A percentile compares a stretch with the other conserved stretches of the same genome.
Evolutionary conservation across 768 basidiomycete species (phyloP).

Genomic region (Mycena polygramma): DNA sequence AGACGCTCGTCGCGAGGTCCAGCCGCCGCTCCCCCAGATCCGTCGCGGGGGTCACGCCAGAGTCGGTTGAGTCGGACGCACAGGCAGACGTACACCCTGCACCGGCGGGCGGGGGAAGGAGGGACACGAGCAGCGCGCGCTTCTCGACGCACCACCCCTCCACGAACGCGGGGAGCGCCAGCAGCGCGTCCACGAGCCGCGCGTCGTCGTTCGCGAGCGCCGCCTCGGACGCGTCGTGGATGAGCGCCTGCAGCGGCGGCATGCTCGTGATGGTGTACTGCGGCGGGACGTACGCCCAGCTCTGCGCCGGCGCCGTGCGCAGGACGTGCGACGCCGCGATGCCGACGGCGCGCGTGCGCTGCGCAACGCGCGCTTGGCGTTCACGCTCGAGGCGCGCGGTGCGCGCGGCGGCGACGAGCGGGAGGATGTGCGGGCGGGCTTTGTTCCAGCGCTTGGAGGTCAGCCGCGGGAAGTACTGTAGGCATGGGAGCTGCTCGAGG

Average conservation of each 20-base stretch:
- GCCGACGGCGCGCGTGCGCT: neutral
- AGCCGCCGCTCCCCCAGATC: neutral
- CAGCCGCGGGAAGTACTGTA: constrained; percentile 25
- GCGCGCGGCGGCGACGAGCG: constrained; percentile 19
- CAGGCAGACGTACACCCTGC: too few relatives aligned
- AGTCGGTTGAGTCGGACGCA: too few relatives aligned
- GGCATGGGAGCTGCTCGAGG: neutral
- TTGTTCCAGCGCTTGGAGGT: constrained; percentile 33
- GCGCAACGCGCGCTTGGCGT: constrained; percentile 1
- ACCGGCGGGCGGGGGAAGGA: neutral
- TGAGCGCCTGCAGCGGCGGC: constrained; percentile 26
- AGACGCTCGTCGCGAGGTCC: constrained; percentile 33
- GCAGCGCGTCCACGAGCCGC: constrained; percentile 24
- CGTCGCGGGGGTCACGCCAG: neutral
- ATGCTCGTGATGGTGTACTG: constrained; percentile 23
- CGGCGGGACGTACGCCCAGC: constrained; percentile 33
- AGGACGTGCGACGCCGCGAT: constrained; percentile 23
- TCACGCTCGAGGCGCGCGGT: constrained; percentile 17
- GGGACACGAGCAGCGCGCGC: constrained; percentile 33
- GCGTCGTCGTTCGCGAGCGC: constrained; percentile 22
- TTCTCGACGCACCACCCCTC: constrained; percentile 35
- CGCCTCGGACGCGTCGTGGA: constrained; percentile 26
- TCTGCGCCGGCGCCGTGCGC: constrained; percentile 30
- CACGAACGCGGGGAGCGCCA: constrained; percentile 34
- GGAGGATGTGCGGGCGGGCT: constrained; percentile 24